Percentiles rank a stretch among this genome's conserved stretches.
These are phyloP conservation scores for Theobroma cacao DNA, from an alignment of 345 rosid genomes.

Conservation along the genomic window DNA sequence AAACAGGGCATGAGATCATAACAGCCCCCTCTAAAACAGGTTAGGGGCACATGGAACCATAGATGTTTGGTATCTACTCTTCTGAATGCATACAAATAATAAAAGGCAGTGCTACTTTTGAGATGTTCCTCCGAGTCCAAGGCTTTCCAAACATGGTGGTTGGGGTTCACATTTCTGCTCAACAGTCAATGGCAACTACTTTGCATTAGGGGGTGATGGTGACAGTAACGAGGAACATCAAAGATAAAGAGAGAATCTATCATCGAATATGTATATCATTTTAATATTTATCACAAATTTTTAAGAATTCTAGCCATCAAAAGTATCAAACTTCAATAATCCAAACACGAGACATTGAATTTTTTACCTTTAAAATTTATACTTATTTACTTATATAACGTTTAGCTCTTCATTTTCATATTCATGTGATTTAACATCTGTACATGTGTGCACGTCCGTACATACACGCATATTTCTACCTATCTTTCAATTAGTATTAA, in stretches of 20 bases:
- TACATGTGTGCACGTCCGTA: no score
- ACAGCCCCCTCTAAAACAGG: neutral
- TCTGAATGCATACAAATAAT: neutral
- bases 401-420: no score
- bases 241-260: neutral
- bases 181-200: slow-evolving; percentile 22
- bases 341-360: no score
- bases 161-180: slow-evolving; percentile 9
- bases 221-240: slow-evolving; percentile 15
- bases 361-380: no score
- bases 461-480: no score
- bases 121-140: neutral
- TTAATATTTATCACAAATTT: neutral
- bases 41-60: slow-evolving; percentile 7
- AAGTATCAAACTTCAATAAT: no score
- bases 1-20: neutral
- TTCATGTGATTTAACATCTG: no score
- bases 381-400: no score
- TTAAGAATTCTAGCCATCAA: neutral
- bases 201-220: slow-evolving; percentile 14
- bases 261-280: neutral
- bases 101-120: neutral
- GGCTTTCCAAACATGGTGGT: slow-evolving; percentile 13
- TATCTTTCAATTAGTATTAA: no score
- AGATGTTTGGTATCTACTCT: neutral